Conservation (phyloP, 2,329 filamentous ascomycete species). For the Lachnellula willkommii region DNA sequence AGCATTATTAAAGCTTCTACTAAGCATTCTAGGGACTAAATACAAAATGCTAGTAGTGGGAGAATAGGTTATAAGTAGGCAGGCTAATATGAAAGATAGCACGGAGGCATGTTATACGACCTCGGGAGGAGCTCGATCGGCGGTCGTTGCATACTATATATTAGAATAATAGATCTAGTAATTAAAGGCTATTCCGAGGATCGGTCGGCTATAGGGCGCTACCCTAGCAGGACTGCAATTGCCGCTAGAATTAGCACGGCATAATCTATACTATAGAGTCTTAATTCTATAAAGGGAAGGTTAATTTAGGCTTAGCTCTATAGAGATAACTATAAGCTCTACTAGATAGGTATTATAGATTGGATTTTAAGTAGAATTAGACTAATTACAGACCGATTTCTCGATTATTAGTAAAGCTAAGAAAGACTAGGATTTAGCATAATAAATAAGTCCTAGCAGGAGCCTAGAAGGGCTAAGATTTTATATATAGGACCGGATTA, state of each 20-base stretch:
- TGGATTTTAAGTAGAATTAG: conserved; percentile 20
- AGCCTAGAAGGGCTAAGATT: conserved; percentile 12
- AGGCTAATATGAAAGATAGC: no score
- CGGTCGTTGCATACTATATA: conserved; percentile 12
- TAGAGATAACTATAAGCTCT: conserved; percentile 13
- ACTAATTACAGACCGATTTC: conserved; percentile 19
- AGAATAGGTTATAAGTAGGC: conserved; percentile 15
- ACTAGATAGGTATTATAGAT: conserved; percentile 13
- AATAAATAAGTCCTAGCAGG: conserved; percentile 12
- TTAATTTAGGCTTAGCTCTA: conserved; percentile 16
- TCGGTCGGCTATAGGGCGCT: conserved; percentile 8
- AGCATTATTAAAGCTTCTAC: conserved; percentile 15
- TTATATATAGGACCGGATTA: conserved; percentile 13
- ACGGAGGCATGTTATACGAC: conserved; percentile 11
- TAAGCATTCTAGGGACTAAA: conserved; percentile 14
- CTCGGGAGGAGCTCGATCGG: conserved; percentile 12
- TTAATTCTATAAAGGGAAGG: conserved; percentile 17
- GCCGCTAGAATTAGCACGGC: conserved; percentile 7
- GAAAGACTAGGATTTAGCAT: conserved; percentile 16
- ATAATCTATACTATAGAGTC: conserved; percentile 11
- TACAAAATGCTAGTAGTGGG: conserved; percentile 16
- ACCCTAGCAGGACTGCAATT: conserved; percentile 5
- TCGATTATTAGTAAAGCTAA: conserved; percentile 20
- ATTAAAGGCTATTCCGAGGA: conserved; percentile 12
- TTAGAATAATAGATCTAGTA: conserved; percentile 14